Conservation (phyloP, 2,329 filamentous ascomycete species). For the Alternaria viburni region DNA sequence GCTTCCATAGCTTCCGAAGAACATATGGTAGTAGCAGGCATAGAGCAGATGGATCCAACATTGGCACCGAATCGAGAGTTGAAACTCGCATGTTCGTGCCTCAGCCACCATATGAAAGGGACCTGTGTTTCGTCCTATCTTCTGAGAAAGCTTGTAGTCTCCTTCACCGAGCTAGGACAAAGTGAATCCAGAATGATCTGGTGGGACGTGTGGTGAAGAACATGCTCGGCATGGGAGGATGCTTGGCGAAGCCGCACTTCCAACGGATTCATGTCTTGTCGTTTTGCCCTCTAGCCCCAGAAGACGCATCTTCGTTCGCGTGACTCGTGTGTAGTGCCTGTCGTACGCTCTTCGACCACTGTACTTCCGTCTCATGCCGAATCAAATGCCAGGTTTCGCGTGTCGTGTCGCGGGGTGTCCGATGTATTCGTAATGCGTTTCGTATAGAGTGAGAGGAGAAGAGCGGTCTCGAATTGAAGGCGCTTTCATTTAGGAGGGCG, state of each 20-base stretch:
- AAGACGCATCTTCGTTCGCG: not conserved
- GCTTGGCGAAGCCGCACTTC: not conserved
- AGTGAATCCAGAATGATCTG: not conserved
- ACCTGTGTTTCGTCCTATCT: not conserved
- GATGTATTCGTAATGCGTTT: not conserved
- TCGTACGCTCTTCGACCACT: not conserved
- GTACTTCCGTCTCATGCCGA: not conserved
- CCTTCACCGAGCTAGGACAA: not conserved
- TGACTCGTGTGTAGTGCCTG: not conserved
- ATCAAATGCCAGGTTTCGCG: not conserved
- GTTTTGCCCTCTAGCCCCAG: not conserved
- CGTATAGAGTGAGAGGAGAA: not conserved
- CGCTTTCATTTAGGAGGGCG: conserved; percentile 34
- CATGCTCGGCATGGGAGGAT: no score
- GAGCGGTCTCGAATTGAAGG: not conserved
- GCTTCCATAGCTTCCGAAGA: not conserved
- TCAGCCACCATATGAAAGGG: not conserved
- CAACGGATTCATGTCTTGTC: not conserved
- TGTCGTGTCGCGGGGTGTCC: not conserved
- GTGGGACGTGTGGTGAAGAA: not conserved
- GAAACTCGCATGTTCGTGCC: not conserved
- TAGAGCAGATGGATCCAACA: not conserved
- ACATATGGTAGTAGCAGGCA: not conserved
- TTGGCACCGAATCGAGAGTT: not conserved
- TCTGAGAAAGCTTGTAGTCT: not conserved